phyloP scores from a whole-genome alignment of 2,329 filamentous ascomycete species.

The Cyclaneusma minus region DNA sequence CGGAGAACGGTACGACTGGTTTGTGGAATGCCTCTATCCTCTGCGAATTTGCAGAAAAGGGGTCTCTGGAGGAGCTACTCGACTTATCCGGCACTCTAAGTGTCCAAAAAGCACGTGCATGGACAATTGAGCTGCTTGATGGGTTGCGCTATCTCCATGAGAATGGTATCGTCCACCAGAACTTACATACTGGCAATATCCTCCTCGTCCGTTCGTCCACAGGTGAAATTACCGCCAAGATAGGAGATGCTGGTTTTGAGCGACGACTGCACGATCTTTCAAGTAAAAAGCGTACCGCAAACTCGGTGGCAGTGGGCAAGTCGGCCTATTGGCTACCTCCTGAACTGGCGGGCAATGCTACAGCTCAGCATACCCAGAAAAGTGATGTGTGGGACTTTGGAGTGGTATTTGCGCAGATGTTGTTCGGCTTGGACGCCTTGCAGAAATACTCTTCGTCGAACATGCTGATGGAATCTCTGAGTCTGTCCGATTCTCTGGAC shows the following conservation, averaged over 20 bases:
- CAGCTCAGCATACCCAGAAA: constrained; percentile 53
- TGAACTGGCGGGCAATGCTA: constrained; percentile 50
- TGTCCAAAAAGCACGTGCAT: constrained; percentile 63
- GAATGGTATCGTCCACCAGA: constrained; percentile 69
- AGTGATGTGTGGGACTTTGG: constrained; percentile 94
- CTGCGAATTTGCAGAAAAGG: constrained; percentile 64
- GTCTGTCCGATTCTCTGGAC: constrained; percentile 58
- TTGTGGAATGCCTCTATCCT: constrained; percentile 71
- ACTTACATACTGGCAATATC: constrained; percentile 67
- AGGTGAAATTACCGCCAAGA: constrained; percentile 56
- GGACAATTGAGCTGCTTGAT: constrained; percentile 85
- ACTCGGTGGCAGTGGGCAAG: constrained; percentile 44
- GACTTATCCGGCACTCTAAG: constrained; percentile 63
- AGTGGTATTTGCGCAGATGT: constrained; percentile 83
- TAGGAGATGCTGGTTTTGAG: constrained; percentile 61
- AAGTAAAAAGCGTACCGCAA: constrained; percentile 33
- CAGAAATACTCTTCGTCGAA: constrained; percentile 67
- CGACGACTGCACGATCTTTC: constrained; percentile 47
- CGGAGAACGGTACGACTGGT: constrained; percentile 19
- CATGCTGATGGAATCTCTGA: constrained; percentile 53
- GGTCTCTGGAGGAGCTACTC: constrained; percentile 67
- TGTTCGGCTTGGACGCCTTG: constrained; percentile 67
- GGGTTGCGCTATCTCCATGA: constrained; percentile 78
- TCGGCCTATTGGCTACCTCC: constrained; percentile 75
- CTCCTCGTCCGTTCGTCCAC: constrained; percentile 56